Evolutionary conservation across 2,329 filamentous ascomycete species (phyloP), one percentile per base, ranked within the genome.

Genomic region (Phoma sp.): DNA sequence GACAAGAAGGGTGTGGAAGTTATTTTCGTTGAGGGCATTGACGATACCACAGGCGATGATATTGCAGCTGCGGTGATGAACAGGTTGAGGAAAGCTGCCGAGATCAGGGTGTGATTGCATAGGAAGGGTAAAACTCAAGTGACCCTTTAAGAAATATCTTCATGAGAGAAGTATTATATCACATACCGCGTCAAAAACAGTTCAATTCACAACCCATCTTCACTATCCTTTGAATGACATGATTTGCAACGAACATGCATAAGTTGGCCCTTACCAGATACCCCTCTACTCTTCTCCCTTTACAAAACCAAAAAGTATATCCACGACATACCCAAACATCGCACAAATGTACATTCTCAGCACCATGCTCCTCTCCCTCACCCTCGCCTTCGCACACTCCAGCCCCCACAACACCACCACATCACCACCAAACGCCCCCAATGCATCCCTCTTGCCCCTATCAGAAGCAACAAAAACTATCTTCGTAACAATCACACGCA

Each of bases 21-120:
- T 17, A 97, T 99, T 46, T 90, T 93, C 64, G 91, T 98, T 10
- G 95, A 99, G 73, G 93, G 93, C 2, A 90, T 97, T 52, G 75
- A 80, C 17, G 81, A 86, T 56, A 89, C 90, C 47, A 64, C 71
- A 55, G 86, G 89, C 54, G 87, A 89, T 26, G 90, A 95, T 71
- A 88, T 95, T 64, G 92, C 92, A 17, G 91, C 91, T 20, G 95
- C 80, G 3, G 74, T 82, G 17, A 82, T 82, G 80, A 82, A 82
- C 48, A 66, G 80, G 42, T 60, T 82, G 12, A 72, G 80, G 33
- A 82, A 82, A 60, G 80, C 80, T 7, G 79, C 80, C 15, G 71
- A 74, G 48, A 65, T 73, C 1, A 32, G 52, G 28, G 25, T 21
- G 12, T 53, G 33, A 52, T 7, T 36, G 39, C 21, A 12, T 14